These are phyloP conservation scores for Begonia loranthoides DNA, from an alignment of 306 rosid genomes.

Conservation along the genomic window DNA sequence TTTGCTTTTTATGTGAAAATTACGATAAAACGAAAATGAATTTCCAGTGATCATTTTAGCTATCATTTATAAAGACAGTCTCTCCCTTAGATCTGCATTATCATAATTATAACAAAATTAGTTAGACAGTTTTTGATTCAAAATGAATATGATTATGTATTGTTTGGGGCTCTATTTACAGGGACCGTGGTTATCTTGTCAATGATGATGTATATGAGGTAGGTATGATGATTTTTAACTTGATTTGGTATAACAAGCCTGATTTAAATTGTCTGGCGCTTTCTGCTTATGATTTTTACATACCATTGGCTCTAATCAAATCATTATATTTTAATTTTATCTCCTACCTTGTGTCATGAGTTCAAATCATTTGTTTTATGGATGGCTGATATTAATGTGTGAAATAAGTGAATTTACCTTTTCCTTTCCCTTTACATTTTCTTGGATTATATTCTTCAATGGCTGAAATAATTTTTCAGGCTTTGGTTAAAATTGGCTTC, in stretches of 20 bases:
- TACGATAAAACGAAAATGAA: not conserved
- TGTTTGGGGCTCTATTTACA: slow-evolving; percentile 22
- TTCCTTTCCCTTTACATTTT: too few relatives aligned
- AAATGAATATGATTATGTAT: slow-evolving; percentile 1
- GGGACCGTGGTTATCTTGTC: slow-evolving; percentile 72
- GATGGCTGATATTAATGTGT: too few relatives aligned
- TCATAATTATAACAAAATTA: too few relatives aligned
- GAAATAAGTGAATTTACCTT: too few relatives aligned
- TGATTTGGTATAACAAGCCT: too few relatives aligned
- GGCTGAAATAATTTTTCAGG: slow-evolving; percentile 33
- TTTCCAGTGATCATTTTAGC: not conserved
- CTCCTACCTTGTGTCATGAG: too few relatives aligned
- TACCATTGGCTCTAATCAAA: too few relatives aligned
- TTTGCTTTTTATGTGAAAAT: too few relatives aligned
- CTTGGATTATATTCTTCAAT: slow-evolving; percentile 3
- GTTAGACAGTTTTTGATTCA: not conserved
- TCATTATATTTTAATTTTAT: too few relatives aligned
- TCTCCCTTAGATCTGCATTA: too few relatives aligned
- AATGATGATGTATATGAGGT: slow-evolving; percentile 74
- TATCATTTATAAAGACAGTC: not conserved
- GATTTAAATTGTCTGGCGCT: not conserved
- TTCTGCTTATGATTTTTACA: not conserved
- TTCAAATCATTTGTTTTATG: too few relatives aligned
- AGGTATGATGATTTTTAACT: not conserved
- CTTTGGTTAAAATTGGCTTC: slow-evolving; percentile 68